Evolutionary conservation across 768 basidiomycete species (phyloP), one percentile per base, ranked within the genome.

Genomic region (Neoboletus magnificus): DNA sequence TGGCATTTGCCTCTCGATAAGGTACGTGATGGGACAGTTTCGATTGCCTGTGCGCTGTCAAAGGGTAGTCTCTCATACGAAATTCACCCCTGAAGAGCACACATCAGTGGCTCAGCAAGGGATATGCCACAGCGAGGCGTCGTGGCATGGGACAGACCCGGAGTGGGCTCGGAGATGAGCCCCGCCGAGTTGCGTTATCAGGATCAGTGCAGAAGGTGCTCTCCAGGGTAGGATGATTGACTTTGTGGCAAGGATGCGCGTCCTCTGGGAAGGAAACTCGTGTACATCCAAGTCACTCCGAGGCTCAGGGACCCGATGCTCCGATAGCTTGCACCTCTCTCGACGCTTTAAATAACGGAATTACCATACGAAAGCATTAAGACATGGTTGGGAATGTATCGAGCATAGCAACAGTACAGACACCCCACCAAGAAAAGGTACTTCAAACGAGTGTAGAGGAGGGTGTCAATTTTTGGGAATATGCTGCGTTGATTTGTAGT

Each of bases 291-390:
- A 40, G 45, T 36, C 13, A 32, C 56, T 51, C 54, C 55, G 55
- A 54, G 56, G 55, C 55, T 57, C 49, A 52, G 41, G 43, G 46
- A 12, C 13, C 27, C 41, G 50, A 41, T 45, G 25, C 40, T 57
- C 54, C 52, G 54, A 57, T 20, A n/a, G 27, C 37, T 29, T 43
- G 47, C 59, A 52, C 45, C 53, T 50, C 56, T 25, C 56, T 51
- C 51, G 48, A 55, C 33, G 44, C 16, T 67, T 70, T 61, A 49
- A 68, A 68, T 64, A 61, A 68, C 55, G 35, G 41, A 42, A 68
- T 67, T 71, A 71, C 66, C 67, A 73, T 72, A 72, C 50, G 65
- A 69, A 71, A 62, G 60, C 62, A 71, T 71, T 72, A 72, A 52
- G 63, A 71, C 70, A 71, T 71, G 66, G 71, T 3, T 50, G 63